Conservation (phyloP, 164 flowering plant species). For the Liriodendron chinense region DNA sequence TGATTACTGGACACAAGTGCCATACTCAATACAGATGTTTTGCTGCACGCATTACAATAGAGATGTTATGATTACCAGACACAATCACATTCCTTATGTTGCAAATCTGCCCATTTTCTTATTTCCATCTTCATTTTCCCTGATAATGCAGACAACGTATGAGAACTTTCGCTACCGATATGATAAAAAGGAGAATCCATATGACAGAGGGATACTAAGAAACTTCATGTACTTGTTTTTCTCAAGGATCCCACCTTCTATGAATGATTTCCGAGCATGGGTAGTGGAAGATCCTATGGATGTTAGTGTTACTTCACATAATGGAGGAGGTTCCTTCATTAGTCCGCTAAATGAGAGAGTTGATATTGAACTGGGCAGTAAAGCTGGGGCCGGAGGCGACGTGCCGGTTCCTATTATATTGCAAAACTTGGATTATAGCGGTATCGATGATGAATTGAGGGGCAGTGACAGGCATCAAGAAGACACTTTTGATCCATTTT, state of each 20-base stretch:
- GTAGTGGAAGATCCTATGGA: constrained; percentile 36
- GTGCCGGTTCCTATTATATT: constrained; percentile 57
- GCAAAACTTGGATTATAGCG: constrained; percentile 54
- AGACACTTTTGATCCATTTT: constrained; percentile 32
- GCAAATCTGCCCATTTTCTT: neutral
- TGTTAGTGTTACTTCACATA: constrained; percentile 21
- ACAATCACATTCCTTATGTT: too few species aligned
- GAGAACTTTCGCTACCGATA: constrained; percentile 91
- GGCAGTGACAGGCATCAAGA: constrained; percentile 32
- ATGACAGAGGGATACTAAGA: constrained; percentile 42
- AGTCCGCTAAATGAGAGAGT: constrained; percentile 45
- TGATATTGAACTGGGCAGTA: constrained; percentile 64
- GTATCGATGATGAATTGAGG: constrained; percentile 50
- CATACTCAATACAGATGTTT: neutral
- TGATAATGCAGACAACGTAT: constrained; percentile 71
- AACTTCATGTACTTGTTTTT: constrained; percentile 57
- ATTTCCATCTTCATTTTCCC: neutral
- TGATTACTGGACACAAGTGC: neutral
- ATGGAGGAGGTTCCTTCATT: constrained; percentile 25
- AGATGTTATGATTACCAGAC: too few species aligned
- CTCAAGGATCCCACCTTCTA: constrained; percentile 61
- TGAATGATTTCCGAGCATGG: constrained; percentile 53
- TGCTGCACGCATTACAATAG: neutral
- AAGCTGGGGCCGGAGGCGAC: constrained; percentile 26
- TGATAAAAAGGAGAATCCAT: constrained; percentile 88